Evolutionary conservation across 2,329 filamentous ascomycete species (phyloP).

Genomic region (Pyrenophora teres): DNA sequence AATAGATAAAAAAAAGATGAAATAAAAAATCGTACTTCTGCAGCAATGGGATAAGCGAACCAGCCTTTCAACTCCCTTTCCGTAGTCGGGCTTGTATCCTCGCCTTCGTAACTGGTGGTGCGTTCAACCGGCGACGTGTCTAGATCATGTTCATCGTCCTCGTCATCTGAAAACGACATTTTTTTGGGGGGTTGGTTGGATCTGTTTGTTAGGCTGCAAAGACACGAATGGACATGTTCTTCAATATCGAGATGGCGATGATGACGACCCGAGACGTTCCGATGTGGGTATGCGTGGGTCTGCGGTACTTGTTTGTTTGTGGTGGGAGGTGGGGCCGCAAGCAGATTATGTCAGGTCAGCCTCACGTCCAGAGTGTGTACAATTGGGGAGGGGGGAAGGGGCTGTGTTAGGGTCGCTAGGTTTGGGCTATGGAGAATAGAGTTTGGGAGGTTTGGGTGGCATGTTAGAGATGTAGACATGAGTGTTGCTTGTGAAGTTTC

Average conservation of each 20-base stretch:
- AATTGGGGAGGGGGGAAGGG: too few relatives aligned
- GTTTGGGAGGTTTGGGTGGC: too few relatives aligned
- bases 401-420: too few relatives aligned
- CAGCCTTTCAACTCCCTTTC: slow-evolving; percentile 80
- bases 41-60: slow-evolving; percentile 90
- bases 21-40: slow-evolving; percentile 60
- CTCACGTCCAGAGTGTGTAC: too few relatives aligned
- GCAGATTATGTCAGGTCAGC: too few relatives aligned
- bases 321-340: too few relatives aligned
- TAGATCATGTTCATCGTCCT: slow-evolving; percentile 9
- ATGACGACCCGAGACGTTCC: slow-evolving; percentile 6
- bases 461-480: too few relatives aligned
- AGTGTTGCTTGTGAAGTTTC: too few relatives aligned
- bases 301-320: neutral
- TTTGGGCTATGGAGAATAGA: too few relatives aligned
- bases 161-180: slow-evolving; percentile 21
- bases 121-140: neutral
- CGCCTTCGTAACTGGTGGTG: slow-evolving; percentile 25
- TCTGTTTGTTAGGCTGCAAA: neutral
- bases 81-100: slow-evolving; percentile 72
- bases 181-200: neutral
- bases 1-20: neutral
- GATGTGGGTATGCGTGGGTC: neutral
- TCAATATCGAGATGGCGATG: neutral
- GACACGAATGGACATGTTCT: neutral